A percentile compares a stretch with the other conserved stretches of the same genome.
phyloP scores from a whole-genome alignment of 1,139 yeast species.

The Suhomyces yuchorum region DNA sequence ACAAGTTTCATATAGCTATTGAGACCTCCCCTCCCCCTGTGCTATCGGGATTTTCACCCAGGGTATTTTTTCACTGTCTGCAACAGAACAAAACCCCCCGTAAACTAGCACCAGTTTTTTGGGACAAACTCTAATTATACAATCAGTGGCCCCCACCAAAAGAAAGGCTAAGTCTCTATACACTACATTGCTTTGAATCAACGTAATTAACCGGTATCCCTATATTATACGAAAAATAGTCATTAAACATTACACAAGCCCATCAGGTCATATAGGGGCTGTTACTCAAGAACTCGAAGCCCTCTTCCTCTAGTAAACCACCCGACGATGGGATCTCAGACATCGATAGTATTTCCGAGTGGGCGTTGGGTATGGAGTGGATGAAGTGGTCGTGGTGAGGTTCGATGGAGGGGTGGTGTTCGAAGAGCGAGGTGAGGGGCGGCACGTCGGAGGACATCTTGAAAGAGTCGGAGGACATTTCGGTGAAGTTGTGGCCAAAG shows the following conservation, averaged over 20 bases:
- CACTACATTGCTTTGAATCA: background rate
- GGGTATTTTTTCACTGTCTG: background rate
- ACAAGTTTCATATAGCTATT: background rate
- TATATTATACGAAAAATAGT: constrained; percentile 2
- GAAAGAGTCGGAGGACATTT: constrained; percentile 10
- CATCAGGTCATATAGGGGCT: constrained; percentile 9
- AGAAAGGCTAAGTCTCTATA: background rate
- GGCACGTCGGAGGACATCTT: constrained; percentile 4
- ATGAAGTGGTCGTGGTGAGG: constrained; percentile 2
- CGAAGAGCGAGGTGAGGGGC: constrained; percentile 10
- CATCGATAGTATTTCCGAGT: constrained; percentile 3
- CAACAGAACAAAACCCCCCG: background rate
- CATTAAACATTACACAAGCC: constrained; percentile 4
- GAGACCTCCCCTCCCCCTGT: too few species aligned
- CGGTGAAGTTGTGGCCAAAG: constrained; percentile 7
- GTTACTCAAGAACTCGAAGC: constrained; percentile 10
- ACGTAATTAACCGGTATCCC: background rate
- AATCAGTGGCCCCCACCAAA: background rate
- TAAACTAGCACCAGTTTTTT: background rate
- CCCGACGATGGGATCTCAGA: background rate
- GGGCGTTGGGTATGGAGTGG: background rate
- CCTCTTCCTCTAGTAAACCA: constrained; percentile 11
- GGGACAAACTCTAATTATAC: background rate
- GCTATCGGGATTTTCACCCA: background rate
- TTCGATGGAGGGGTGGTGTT: background rate